phyloP scores from a whole-genome alignment of 1,139 yeast species.

The Candida pseudoviswanathii region DNA sequence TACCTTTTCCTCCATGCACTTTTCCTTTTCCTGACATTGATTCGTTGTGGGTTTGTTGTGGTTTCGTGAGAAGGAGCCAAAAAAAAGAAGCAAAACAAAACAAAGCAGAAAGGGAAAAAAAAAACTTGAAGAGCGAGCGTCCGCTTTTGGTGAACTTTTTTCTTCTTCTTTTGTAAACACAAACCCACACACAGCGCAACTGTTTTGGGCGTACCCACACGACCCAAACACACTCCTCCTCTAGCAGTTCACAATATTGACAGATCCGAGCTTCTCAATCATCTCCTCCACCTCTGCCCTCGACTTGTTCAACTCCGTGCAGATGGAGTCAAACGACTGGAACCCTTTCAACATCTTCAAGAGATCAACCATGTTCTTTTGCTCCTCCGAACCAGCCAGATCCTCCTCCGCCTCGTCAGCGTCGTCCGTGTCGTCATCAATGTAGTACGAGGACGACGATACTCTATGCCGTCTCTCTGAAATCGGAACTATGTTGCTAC shows the following conservation, averaged over 20 bases:
- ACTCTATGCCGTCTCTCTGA: conserved; percentile 8
- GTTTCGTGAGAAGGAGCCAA: conserved; percentile 12
- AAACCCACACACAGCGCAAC: background rate
- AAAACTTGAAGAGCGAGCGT: background rate
- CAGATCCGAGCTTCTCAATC: conserved; percentile 46
- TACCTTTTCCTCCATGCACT: conserved; percentile 97
- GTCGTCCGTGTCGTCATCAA: conserved; percentile 10
- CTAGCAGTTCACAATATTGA: conserved; percentile 43
- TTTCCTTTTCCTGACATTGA: conserved; percentile 83
- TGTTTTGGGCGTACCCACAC: background rate
- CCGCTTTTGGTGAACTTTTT: background rate
- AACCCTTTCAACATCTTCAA: conserved; percentile 56
- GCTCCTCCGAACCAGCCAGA: conserved; percentile 20
- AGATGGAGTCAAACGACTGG: conserved; percentile 70
- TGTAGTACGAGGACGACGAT: conserved; percentile 14
- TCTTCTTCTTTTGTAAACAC: no score
- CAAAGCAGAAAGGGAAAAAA: conserved; percentile 9
- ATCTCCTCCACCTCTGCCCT: conserved; percentile 56
- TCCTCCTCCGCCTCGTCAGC: conserved; percentile 7
- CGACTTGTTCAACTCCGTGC: conserved; percentile 65
- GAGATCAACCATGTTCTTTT: conserved; percentile 27
- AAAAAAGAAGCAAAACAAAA: conserved; percentile 10
- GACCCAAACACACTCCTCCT: conserved; percentile 5
- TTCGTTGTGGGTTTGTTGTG: conserved; percentile 9
- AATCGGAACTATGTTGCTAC: conserved; percentile 5